Evolutionary conservation across 257 asterid genomes (phyloP).

Genomic region (Fraxinus excelsior): DNA sequence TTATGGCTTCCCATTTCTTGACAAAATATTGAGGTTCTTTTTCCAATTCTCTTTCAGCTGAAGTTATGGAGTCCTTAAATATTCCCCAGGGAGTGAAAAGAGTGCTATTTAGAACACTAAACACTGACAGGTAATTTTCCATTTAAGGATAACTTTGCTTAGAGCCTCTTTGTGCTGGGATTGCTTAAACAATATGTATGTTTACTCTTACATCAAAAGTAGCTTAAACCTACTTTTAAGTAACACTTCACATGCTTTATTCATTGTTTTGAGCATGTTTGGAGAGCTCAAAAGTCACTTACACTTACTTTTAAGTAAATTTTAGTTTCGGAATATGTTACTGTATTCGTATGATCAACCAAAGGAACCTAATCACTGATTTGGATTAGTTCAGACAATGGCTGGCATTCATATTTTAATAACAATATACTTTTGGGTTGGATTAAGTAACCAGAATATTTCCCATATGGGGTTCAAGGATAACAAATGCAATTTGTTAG

Average conservation of each 20-base stretch:
- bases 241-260: not conserved
- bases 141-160: slow-evolving; percentile 11
- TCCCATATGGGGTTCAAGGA: not conserved
- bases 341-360: not conserved
- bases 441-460: not conserved
- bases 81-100: slow-evolving; percentile 89
- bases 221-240: not conserved
- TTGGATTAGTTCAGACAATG: not conserved
- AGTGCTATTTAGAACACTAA: slow-evolving; percentile 88
- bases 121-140: slow-evolving; percentile 81
- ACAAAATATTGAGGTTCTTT: too few species aligned
- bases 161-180: not conserved
- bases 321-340: not conserved
- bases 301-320: not conserved
- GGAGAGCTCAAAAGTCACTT: not conserved
- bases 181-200: slow-evolving; percentile 3
- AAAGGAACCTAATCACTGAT: not conserved
- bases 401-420: not conserved
- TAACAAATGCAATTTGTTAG: slow-evolving; percentile 17
- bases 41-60: slow-evolving; percentile 47
- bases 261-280: not conserved
- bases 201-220: not conserved
- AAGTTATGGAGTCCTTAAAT: slow-evolving; percentile 78
- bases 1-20: slow-evolving; percentile 7
- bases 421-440: not conserved